Conservation (phyloP, 2,329 filamentous ascomycete species). For the Alternaria brassicicola region DNA sequence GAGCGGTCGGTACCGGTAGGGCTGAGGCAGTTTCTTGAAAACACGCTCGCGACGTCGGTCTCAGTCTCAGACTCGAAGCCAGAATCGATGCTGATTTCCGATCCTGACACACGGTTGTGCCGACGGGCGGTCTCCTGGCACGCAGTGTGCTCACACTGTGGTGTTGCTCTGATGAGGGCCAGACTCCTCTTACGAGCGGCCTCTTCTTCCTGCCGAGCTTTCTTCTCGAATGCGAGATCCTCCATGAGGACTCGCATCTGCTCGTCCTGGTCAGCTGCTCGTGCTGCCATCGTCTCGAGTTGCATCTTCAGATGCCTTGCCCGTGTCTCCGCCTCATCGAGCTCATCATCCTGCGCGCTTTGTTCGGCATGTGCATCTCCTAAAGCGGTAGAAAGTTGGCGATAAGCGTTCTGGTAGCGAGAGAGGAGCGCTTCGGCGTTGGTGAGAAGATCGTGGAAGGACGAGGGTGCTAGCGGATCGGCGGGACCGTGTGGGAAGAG, state of each 20-base stretch:
- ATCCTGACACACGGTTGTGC: slow-evolving; percentile 45
- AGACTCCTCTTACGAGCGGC: slow-evolving; percentile 42
- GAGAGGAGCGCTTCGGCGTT: slow-evolving; percentile 63
- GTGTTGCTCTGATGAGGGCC: slow-evolving; percentile 33
- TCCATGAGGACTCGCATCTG: slow-evolving; percentile 53
- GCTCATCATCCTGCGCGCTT: slow-evolving; percentile 64
- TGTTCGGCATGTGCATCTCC: slow-evolving; percentile 61
- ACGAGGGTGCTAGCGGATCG: slow-evolving; percentile 58
- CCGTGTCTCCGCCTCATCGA: slow-evolving; percentile 65
- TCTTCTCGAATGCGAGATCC: slow-evolving; percentile 44
- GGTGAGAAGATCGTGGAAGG: slow-evolving; percentile 62
- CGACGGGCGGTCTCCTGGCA: slow-evolving; percentile 29
- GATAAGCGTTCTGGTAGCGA: slow-evolving; percentile 63
- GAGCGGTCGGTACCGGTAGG: slow-evolving; percentile 43
- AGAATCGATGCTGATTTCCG: slow-evolving; percentile 56
- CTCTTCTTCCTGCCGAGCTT: slow-evolving; percentile 44
- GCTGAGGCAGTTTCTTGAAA: slow-evolving; percentile 49
- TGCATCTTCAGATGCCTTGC: slow-evolving; percentile 65
- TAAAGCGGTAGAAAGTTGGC: slow-evolving; percentile 50
- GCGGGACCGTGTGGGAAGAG: slow-evolving; percentile 60
- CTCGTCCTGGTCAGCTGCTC: slow-evolving; percentile 61
- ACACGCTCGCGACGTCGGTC: slow-evolving; percentile 53
- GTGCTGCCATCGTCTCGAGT: slow-evolving; percentile 64
- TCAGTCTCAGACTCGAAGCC: slow-evolving; percentile 66
- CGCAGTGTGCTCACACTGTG: slow-evolving; percentile 23